Percentiles rank a stretch among this genome's conserved stretches.
Evolutionary conservation across 768 basidiomycete genomes (phyloP).

Genomic region (Termitomyces sp.): DNA sequence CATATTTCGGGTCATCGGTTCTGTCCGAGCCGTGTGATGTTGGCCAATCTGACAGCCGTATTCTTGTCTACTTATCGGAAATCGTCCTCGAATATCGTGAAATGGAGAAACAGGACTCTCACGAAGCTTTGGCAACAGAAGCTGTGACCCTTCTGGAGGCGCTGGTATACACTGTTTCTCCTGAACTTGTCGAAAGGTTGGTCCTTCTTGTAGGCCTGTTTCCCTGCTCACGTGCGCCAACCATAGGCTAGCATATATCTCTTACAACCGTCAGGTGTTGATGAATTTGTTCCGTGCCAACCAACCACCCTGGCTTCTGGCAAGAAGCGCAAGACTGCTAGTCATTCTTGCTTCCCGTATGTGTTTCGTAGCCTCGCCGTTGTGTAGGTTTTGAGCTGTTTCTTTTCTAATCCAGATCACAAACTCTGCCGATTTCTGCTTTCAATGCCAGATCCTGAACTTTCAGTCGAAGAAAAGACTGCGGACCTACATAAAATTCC

Average conservation of each 20-base stretch:
- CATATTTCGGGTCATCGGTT: constrained; percentile 36
- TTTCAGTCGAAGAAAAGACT: constrained; percentile 11
- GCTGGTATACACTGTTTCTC: constrained; percentile 41
- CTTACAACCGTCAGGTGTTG: constrained; percentile 35
- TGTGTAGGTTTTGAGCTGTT: background rate
- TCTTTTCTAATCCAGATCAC: constrained; percentile 27
- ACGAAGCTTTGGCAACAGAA: constrained; percentile 33
- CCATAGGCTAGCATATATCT: constrained; percentile 23
- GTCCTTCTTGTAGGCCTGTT: constrained; percentile 3
- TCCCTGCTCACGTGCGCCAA: background rate
- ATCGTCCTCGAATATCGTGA: constrained; percentile 35
- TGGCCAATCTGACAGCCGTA: constrained; percentile 20
- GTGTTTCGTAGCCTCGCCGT: constrained; percentile 17
- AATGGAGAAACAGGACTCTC: constrained; percentile 22
- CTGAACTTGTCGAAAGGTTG: constrained; percentile 35
- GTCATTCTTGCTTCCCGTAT: constrained; percentile 49
- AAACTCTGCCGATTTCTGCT: constrained; percentile 38
- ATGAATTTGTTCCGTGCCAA: constrained; percentile 40
- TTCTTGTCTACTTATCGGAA: constrained; percentile 34
- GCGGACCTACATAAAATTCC: constrained; percentile 26
- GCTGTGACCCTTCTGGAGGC: constrained; percentile 46
- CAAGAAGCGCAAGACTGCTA: constrained; percentile 43
- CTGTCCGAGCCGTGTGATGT: constrained; percentile 22
- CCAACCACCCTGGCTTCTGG: constrained; percentile 49
- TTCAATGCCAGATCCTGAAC: constrained; percentile 23